Base-by-base conservation (phyloP, 116 monocot genomes). In the Zostera marina region DNA sequence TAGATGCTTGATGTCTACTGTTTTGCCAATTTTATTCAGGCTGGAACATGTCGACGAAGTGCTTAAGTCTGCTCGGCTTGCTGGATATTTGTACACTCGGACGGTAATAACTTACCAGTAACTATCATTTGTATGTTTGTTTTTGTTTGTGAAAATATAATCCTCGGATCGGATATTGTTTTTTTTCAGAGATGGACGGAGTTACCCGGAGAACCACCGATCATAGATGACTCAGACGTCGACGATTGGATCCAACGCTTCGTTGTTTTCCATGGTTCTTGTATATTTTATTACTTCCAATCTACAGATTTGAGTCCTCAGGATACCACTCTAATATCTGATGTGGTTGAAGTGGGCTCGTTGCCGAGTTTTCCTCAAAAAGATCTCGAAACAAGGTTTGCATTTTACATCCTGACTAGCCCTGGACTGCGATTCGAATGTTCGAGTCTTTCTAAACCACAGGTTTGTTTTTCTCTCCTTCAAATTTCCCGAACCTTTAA, bases 161-260 rank as follows among this genome's bases (percentile, higher is more conserved):
- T n/a, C n/a, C n/a, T n/a, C n/a, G n/a, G n/a, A n/a, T n/a, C n/a
- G n/a, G n/a, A n/a, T n/a, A n/a, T n/a, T n/a, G n/a, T n/a, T n/a
- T 44, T 47, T 46, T 13, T 70, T 7, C 53, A 96, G 94, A 79
- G 94, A 76, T 96, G 94, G 94, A 66, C 80, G 44, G 69, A 77
- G 64, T 80, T 88, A 64, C 94, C 94, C 42, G 89, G 88, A 61
- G 94, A 96, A 68, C 94, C 85, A 56, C 94, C 94, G 44, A 82
- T 88, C 19, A 46, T 96, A 72, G 94, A 96, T 72, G 94, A 88
- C 72, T 56, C 24, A 6, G 89, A 96, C 24, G 67, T 88, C 56
- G 82, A 96, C 72, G 94, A 96, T 63, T 96, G 85, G 85, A 88
- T 96, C 52, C 85, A 84, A 11, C 88, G 85, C 10, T 94, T 96